Evolutionary conservation across 768 basidiomycete species (phyloP).

Genomic region (Galerina marginata): DNA sequence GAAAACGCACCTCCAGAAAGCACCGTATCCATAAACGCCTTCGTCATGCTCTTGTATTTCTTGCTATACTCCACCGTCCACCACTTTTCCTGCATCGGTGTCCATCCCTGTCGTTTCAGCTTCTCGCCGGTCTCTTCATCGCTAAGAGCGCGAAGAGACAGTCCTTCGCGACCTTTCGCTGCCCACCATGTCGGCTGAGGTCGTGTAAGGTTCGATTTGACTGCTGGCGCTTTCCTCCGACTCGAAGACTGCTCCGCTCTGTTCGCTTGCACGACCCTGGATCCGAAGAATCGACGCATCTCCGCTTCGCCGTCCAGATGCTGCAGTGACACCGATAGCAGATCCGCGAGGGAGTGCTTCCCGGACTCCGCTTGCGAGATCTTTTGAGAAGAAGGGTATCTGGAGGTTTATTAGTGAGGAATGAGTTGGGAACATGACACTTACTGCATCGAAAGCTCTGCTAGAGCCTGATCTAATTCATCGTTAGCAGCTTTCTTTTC

Average conservation of each 20-base stretch:
- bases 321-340: slow-evolving; percentile 80
- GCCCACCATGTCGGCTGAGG: slow-evolving; percentile 81
- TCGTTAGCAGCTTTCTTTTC: slow-evolving; percentile 70
- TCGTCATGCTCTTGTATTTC: slow-evolving; percentile 81
- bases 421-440: slow-evolving; percentile 16
- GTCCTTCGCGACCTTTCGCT: slow-evolving; percentile 70
- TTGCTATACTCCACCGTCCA: slow-evolving; percentile 90
- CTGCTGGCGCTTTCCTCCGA: slow-evolving; percentile 46
- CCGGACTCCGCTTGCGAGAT: slow-evolving; percentile 32
- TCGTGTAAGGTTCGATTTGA: slow-evolving; percentile 76
- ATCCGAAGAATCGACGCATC: slow-evolving; percentile 92
- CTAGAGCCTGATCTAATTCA: slow-evolving; percentile 84
- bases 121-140: slow-evolving; percentile 58
- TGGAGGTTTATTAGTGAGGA: slow-evolving; percentile 21
- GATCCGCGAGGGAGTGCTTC: slow-evolving; percentile 47
- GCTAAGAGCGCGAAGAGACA: slow-evolving; percentile 65
- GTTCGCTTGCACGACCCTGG: slow-evolving; percentile 79
- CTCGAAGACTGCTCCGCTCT: slow-evolving; percentile 42
- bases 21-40: slow-evolving; percentile 81
- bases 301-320: slow-evolving; percentile 91
- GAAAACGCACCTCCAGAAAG: slow-evolving; percentile 73
- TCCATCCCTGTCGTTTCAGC: slow-evolving; percentile 43
- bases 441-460: slow-evolving; percentile 82
- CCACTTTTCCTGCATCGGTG: slow-evolving; percentile 70
- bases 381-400: slow-evolving; percentile 60